Evolutionary conservation across 176 grass and related monocot species (phyloP).

Genomic region (Luzula sylvatica): DNA sequence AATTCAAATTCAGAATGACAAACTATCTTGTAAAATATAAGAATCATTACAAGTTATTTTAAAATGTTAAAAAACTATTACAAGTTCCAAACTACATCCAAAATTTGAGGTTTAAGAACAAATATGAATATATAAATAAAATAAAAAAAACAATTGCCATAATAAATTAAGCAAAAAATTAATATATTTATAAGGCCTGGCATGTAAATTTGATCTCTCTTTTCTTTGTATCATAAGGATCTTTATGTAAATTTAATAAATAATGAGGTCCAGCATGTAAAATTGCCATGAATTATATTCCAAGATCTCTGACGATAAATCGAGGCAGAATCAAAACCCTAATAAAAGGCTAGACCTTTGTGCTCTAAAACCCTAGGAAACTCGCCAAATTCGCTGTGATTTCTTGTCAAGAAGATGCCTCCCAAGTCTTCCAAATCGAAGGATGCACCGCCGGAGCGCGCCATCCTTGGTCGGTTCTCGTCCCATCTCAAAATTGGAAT

Average conservation of each 20-base stretch:
- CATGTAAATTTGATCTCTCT: no score
- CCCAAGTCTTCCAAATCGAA: constrained; percentile 90
- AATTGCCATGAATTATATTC: background rate
- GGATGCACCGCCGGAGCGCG: constrained; percentile 56
- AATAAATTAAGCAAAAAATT: no score
- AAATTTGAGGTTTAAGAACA: no score
- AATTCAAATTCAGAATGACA: no score
- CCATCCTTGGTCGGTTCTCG: constrained; percentile 95
- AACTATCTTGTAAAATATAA: no score
- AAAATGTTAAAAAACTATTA: no score
- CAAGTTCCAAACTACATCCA: no score
- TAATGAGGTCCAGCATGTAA: background rate
- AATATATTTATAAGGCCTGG: no score
- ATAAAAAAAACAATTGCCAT: no score
- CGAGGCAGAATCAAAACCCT: constrained; percentile 14
- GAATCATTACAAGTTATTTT: no score
- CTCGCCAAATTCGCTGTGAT: background rate
- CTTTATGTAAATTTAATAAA: background rate
- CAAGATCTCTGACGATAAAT: background rate
- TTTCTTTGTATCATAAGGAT: no score
- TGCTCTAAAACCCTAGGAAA: background rate
- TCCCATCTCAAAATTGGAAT: constrained; percentile 99
- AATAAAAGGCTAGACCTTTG: background rate
- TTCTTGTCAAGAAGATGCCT: constrained; percentile 37
- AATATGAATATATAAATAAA: no score